Conservation (phyloP, 306 rosid species). For the Lagenaria siceraria region DNA sequence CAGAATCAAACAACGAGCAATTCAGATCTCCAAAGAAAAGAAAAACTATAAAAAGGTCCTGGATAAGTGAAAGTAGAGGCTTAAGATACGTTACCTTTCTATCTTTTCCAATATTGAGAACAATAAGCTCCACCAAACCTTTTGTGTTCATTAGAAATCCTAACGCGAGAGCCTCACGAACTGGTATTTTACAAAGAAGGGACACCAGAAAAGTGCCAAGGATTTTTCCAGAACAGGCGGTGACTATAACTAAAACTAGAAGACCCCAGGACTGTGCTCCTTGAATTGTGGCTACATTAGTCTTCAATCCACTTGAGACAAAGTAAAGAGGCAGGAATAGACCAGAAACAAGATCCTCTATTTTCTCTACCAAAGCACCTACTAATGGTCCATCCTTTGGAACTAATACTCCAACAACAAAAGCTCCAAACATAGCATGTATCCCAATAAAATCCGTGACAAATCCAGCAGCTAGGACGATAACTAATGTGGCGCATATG, state of each 20-base stretch:
- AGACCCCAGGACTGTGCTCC: constrained; percentile 84
- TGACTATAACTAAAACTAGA: constrained; percentile 43
- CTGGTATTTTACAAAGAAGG: constrained; percentile 39
- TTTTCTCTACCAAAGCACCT: constrained; percentile 62
- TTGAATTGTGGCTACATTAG: constrained; percentile 57
- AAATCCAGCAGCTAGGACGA: constrained; percentile 72
- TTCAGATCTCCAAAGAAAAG: neutral
- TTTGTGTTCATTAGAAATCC: constrained; percentile 86
- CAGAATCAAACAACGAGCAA: constrained; percentile 13
- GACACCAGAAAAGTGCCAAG: constrained; percentile 56
- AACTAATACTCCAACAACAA: constrained; percentile 60
- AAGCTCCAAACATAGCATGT: constrained; percentile 90
- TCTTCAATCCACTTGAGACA: constrained; percentile 86
- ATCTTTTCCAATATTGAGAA: constrained; percentile 86
- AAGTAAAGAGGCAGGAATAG: constrained; percentile 70
- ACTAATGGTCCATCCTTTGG: constrained; percentile 71
- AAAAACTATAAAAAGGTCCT: neutral
- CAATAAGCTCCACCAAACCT: constrained; percentile 85
- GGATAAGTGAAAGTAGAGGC: neutral
- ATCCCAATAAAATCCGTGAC: constrained; percentile 72
- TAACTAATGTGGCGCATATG: constrained; percentile 53
- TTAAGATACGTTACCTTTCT: constrained; percentile 39
- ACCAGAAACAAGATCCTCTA: constrained; percentile 86
- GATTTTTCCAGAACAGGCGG: constrained; percentile 82
- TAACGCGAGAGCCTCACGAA: constrained; percentile 50